Evolutionary conservation across 768 basidiomycete genomes (phyloP), one percentile per base, ranked within the genome.

Genomic region (Boletellus sp.): DNA sequence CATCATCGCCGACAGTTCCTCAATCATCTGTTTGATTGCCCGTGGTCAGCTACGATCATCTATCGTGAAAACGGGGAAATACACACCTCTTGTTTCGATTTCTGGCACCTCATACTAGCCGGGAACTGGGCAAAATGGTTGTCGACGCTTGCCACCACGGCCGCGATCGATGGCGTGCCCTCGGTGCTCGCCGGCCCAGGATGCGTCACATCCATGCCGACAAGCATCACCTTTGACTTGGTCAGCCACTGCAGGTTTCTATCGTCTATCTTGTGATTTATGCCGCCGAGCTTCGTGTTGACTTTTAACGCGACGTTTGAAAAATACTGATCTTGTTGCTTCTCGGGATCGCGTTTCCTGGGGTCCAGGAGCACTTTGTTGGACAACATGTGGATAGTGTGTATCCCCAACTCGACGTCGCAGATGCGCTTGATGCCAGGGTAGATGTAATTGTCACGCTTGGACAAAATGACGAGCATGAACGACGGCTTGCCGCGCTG

Each of bases 181-280:
- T 75, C 74, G 44, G 72, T 63, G 55, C 85, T 86, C 6, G 70
- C 76, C 1, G 85, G 84, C 2, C 85, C 78, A 4, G 89, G 87
- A 54, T 92, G 89, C 0, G 87, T 91, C 0, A 90, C 87, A 59
- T 92, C 89, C 54, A 90, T 87, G 0, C 90, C 90, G 3, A 93
- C 83, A 61, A 93, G 70, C 85, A 93, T 92, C 10, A 90, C 91
- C 46, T 76, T 76, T 55, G 75, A 74, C 64, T 78, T 78, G 1
- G 65, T 79, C 41, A 91, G 68, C 88, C 88, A 91, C 33, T 52
- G 57, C 76, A 84, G 79, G 1, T 79, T 77, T 1, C 51, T 58
- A 0, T 71, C 62, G 31, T 84, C 83, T 10, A 90, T 69, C 78
- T 79, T 78, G 65, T 93, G 90, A 56, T 93, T 93, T 19, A 85